phyloP scores from a whole-genome alignment of 2,329 filamentous ascomycete genomes.

The Fusarium sulawesiense region DNA sequence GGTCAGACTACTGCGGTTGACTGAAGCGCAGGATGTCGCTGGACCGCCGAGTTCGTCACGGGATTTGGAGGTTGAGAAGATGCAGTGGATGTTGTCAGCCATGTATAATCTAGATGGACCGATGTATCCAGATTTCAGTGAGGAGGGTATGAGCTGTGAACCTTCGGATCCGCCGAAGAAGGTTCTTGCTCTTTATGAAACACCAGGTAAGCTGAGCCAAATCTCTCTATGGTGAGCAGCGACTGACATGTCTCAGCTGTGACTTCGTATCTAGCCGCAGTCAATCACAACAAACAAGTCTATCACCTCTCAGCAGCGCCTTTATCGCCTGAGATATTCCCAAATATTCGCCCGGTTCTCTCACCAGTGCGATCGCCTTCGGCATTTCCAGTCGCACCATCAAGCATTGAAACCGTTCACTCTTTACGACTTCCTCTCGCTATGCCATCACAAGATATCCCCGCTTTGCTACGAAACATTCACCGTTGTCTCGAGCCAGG shows the following conservation, averaged over 20 bases:
- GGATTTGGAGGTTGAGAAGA: slow-evolving; percentile 63
- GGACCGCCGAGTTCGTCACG: not conserved
- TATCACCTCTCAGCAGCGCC: slow-evolving; percentile 33
- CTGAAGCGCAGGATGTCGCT: not conserved
- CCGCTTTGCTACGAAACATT: slow-evolving; percentile 66
- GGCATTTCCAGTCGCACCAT: slow-evolving; percentile 53
- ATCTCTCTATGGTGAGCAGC: no score
- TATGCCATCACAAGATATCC: slow-evolving; percentile 67
- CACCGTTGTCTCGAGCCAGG: slow-evolving; percentile 66
- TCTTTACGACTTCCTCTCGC: slow-evolving; percentile 67
- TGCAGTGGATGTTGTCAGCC: slow-evolving; percentile 69
- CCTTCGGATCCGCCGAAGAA: slow-evolving; percentile 14
- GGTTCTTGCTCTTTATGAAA: slow-evolving; percentile 32
- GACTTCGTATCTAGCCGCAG: slow-evolving; percentile 27
- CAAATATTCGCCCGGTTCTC: slow-evolving; percentile 56
- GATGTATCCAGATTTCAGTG: not conserved
- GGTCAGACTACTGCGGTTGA: slow-evolving; percentile 15
- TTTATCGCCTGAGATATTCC: slow-evolving; percentile 48
- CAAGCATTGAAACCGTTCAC: slow-evolving; percentile 61
- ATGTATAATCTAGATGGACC: slow-evolving; percentile 58
- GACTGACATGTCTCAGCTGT: slow-evolving; percentile 6
- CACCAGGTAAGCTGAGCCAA: slow-evolving; percentile 12
- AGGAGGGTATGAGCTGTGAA: slow-evolving; percentile 43
- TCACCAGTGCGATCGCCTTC: slow-evolving; percentile 54
- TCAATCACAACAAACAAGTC: slow-evolving; percentile 26